Percentiles rank a stretch among this genome's conserved stretches.
Evolutionary conservation across 2,329 filamentous ascomycete species (phyloP).

Genomic region (Periconia digitata): DNA sequence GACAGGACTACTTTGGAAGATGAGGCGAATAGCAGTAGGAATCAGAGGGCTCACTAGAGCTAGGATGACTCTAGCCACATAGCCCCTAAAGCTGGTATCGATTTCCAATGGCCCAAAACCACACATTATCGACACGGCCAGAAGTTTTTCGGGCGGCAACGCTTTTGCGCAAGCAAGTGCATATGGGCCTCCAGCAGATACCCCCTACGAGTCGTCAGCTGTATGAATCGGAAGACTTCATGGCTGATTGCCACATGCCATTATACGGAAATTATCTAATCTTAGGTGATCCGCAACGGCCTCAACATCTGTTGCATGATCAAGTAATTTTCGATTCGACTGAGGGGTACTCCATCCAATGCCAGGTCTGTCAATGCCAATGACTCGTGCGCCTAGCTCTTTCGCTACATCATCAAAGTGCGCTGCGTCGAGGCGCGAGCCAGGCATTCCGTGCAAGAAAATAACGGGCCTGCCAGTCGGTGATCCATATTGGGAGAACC

Average conservation of each 20-base stretch:
- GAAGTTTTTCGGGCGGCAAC: constrained; percentile 23
- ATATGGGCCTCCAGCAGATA: constrained; percentile 37
- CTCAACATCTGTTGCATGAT: constrained; percentile 28
- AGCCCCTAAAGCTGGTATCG: constrained; percentile 7
- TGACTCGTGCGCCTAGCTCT: constrained; percentile 27
- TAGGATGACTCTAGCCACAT: background rate
- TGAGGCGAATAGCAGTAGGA: constrained; percentile 24
- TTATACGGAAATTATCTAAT: constrained; percentile 22
- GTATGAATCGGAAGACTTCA: too few relatives aligned
- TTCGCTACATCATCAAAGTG: constrained; percentile 21
- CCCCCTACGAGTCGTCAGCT: constrained; percentile 19
- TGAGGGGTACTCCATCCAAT: constrained; percentile 30
- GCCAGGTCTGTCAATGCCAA: constrained; percentile 30
- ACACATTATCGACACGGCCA: constrained; percentile 28
- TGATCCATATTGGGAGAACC: constrained; percentile 38
- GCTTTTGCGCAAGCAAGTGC: constrained; percentile 31
- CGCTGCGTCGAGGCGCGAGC: constrained; percentile 32
- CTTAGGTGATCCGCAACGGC: constrained; percentile 20
- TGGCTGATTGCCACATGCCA: too few relatives aligned
- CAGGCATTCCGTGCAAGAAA: constrained; percentile 34
- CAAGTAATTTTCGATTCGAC: constrained; percentile 19
- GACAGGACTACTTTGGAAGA: constrained; percentile 17
- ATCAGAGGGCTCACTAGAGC: background rate
- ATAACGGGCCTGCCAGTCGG: constrained; percentile 27
- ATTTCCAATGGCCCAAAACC: constrained; percentile 41